Evolutionary conservation across 441 rosid species (phyloP).

Genomic region (Hura crepitans): DNA sequence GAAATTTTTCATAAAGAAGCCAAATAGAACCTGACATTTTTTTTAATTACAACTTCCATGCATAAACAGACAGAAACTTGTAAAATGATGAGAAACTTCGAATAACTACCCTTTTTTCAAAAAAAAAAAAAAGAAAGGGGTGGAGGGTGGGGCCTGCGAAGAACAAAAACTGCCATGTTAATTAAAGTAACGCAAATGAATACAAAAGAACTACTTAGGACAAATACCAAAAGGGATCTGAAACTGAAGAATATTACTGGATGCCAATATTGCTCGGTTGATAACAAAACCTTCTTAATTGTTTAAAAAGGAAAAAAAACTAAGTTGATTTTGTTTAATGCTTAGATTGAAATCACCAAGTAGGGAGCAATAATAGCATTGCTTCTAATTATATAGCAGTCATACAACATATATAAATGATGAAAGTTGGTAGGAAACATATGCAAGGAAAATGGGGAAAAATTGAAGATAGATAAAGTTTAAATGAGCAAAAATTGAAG

Average conservation of each 20-base stretch:
- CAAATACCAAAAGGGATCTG: background rate
- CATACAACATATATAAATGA: background rate
- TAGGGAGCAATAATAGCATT: background rate
- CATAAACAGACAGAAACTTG: background rate
- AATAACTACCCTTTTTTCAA: no score
- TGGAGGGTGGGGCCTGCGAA: no score
- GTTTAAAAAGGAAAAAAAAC: no score
- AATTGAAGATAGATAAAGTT: background rate
- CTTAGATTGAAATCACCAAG: background rate
- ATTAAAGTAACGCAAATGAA: background rate
- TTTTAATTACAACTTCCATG: background rate
- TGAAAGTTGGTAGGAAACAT: background rate
- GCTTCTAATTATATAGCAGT: background rate
- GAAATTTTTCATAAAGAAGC: no score
- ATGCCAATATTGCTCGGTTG: background rate
- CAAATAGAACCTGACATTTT: no score
- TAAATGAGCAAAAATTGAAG: background rate
- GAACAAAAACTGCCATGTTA: no score
- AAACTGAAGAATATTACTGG: background rate
- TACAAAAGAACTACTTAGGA: background rate
- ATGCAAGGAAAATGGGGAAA: background rate
- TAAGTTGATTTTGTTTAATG: background rate
- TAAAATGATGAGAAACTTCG: background rate
- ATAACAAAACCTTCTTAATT: no score
- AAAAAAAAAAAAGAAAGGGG: no score